Conservation (phyloP, 1,284 basidiomycete species). For the Tylopilus orsonianus region DNA sequence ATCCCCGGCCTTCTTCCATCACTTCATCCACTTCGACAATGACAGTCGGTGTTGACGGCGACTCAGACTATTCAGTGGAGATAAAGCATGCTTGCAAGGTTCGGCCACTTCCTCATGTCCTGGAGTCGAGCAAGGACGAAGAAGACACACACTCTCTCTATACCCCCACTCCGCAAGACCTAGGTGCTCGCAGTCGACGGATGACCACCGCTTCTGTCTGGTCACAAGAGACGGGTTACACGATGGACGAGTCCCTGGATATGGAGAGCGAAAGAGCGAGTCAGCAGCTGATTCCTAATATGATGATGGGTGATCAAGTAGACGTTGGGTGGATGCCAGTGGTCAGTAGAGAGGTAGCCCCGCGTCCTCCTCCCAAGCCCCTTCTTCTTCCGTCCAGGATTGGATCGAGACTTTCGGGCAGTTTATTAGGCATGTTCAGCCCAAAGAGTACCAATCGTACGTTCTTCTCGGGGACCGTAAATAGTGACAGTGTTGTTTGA, state of each 20-base stretch:
- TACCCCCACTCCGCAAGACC: neutral
- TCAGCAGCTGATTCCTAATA: neutral
- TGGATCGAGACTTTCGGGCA: slow-evolving; percentile 1
- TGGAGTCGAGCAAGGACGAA: slow-evolving; percentile 1
- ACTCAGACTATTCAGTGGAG: slow-evolving; percentile 7
- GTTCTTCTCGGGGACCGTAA: neutral
- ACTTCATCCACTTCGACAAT: slow-evolving; percentile 1
- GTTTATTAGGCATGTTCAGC: slow-evolving; percentile 3
- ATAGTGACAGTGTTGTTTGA: slow-evolving; percentile 12
- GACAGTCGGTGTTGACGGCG: slow-evolving; percentile 1
- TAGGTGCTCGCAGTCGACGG: slow-evolving; percentile 10
- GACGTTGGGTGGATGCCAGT: neutral
- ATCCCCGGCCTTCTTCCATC: neutral
- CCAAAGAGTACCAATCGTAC: slow-evolving; percentile 1
- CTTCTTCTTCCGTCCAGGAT: slow-evolving; percentile 8
- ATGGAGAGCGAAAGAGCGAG: slow-evolving; percentile 7
- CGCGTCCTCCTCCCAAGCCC: neutral
- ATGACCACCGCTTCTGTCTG: slow-evolving; percentile 21
- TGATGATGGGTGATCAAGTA: neutral
- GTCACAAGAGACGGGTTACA: slow-evolving; percentile 27
- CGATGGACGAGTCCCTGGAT: slow-evolving; percentile 5
- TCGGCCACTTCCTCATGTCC: slow-evolving; percentile 11
- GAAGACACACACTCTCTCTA: slow-evolving; percentile 3
- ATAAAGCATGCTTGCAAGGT: slow-evolving; percentile 1
- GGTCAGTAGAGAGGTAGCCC: slow-evolving; percentile 3